phyloP scores from a whole-genome alignment of 73 alveolate genomes.

The Urostyla sp. region DNA sequence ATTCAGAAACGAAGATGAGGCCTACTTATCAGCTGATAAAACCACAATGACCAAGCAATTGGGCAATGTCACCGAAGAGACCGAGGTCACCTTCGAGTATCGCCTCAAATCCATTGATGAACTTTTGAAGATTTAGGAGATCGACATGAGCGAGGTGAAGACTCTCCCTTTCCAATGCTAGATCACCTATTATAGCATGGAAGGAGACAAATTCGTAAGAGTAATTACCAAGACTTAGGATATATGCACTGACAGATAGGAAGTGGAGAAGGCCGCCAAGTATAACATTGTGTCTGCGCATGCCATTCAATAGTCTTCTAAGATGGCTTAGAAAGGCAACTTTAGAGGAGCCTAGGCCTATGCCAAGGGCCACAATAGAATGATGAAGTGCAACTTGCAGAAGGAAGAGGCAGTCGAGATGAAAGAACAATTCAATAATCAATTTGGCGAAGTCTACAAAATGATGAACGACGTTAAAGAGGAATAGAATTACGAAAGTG shows the following conservation, averaged over 20 bases:
- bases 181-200: constrained; percentile 71
- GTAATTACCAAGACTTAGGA: constrained; percentile 73
- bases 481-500: neutral
- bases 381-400: constrained; percentile 27
- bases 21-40: constrained; percentile 58
- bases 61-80: constrained; percentile 89
- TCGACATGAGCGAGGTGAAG: constrained; percentile 67
- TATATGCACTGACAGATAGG: constrained; percentile 79
- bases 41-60: constrained; percentile 69
- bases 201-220: constrained; percentile 87
- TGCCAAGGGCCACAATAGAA: constrained; percentile 55
- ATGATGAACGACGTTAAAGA: constrained; percentile 17
- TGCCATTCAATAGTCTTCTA: constrained; percentile 86
- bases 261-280: constrained; percentile 80
- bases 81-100: constrained; percentile 90
- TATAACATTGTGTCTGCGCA: constrained; percentile 77
- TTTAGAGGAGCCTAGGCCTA: constrained; percentile 78
- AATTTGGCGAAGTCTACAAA: constrained; percentile 15
- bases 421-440: constrained; percentile 2
- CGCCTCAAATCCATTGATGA: constrained; percentile 70
- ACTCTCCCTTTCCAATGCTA: constrained; percentile 82
- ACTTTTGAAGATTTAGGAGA: constrained; percentile 59
- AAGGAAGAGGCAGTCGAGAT: neutral
- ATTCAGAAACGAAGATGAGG: constrained; percentile 90
- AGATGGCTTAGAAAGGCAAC: constrained; percentile 78